These are phyloP conservation scores for Anaeromyces robustus DNA, from an alignment of 192 early-diverging fungal genomes.

Conservation along the genomic window DNA sequence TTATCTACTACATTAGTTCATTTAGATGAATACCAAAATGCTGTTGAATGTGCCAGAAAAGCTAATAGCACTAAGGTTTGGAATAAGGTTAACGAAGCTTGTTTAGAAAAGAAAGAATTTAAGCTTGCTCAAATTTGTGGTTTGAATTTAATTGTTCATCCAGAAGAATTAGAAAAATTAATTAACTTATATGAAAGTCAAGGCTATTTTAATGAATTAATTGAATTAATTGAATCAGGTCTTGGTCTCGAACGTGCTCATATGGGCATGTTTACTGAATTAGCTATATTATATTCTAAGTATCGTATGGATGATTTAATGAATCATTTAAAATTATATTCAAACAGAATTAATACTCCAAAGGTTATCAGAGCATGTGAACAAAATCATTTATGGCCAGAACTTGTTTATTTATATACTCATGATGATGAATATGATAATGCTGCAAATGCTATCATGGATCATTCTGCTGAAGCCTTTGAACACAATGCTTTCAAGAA, in stretches of 20 bases:
- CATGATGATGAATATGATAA: constrained; percentile 99
- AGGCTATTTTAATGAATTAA: constrained; percentile 85
- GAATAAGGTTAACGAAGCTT: constrained; percentile 97
- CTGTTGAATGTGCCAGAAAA: constrained; percentile 97
- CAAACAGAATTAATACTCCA: constrained; percentile 95
- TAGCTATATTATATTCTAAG: constrained; percentile 93
- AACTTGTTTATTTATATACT: constrained; percentile 95
- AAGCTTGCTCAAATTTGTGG: constrained; percentile 96
- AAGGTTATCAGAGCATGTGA: constrained; percentile 96
- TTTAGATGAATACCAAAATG: constrained; percentile 84
- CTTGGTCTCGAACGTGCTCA: constrained; percentile 94
- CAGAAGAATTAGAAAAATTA: constrained; percentile 87
- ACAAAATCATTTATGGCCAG: constrained; percentile 85
- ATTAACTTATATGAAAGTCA: constrained; percentile 72
- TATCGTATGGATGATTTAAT: constrained; percentile 88
- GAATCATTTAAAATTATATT: constrained; percentile 95
- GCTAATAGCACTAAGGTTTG: constrained; percentile 97
- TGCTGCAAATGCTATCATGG: constrained; percentile 88
- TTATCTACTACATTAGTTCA: constrained; percentile 92
- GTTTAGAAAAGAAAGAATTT: constrained; percentile 90
- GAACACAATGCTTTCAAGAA: constrained; percentile 96
- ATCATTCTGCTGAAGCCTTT: constrained; percentile 87
- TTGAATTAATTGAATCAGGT: constrained; percentile 79
- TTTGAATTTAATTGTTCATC: constrained; percentile 87
- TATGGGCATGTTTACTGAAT: constrained; percentile 99